Conservation (phyloP, 495 filamentous ascomycete species). For the Echria macrotheca region DNA sequence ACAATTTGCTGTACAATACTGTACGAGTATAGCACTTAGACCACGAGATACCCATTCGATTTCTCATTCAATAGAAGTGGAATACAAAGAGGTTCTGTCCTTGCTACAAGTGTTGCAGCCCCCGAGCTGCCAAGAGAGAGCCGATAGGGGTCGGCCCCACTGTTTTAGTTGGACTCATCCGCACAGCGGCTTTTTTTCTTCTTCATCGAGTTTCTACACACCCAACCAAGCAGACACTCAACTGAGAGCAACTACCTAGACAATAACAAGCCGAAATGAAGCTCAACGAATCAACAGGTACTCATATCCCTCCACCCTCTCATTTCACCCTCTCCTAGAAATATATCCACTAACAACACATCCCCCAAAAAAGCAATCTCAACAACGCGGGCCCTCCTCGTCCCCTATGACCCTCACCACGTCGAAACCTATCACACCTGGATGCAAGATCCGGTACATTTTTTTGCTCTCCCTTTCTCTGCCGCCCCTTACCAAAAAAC, state of each 20-base stretch:
- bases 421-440: conserved; percentile 78
- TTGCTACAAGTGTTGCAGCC: no score
- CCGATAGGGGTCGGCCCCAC: no score
- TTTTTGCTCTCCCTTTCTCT: neutral
- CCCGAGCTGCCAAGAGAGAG: no score
- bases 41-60: no score
- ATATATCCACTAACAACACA: conserved; percentile 3
- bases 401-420: conserved; percentile 79
- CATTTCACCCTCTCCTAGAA: neutral
- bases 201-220: no score
- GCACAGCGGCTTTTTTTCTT: no score
- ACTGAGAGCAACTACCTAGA: neutral
- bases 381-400: conserved; percentile 60
- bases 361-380: conserved; percentile 51
- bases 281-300: conserved; percentile 43
- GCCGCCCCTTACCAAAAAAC: neutral
- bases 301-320: neutral
- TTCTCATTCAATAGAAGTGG: no score
- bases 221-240: no score
- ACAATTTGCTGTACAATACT: no score
- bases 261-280: conserved; percentile 20
- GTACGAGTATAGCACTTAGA: no score
- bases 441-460: conserved; percentile 78
- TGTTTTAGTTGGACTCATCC: no score
- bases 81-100: no score